Evolutionary conservation across 2,329 filamentous ascomycete species (phyloP).

Genomic region (Fusarium praegraminearum): DNA sequence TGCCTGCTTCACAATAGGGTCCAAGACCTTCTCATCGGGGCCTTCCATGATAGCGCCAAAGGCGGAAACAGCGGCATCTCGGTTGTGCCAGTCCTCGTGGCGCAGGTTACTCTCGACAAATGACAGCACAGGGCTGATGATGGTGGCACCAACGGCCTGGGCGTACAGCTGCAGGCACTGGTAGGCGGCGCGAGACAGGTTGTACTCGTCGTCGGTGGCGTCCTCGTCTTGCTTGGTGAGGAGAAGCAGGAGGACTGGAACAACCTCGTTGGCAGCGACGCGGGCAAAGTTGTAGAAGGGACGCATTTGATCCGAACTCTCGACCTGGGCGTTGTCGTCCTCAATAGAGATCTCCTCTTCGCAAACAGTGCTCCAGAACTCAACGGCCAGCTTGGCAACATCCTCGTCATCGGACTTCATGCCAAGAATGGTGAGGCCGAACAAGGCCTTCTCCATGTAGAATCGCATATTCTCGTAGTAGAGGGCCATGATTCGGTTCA

Average conservation of each 20-base stretch:
- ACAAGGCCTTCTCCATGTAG: slow-evolving; percentile 99
- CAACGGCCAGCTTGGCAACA: slow-evolving; percentile 96
- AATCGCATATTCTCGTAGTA: slow-evolving; percentile 99
- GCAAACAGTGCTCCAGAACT: slow-evolving; percentile 99
- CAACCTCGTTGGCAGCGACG: slow-evolving; percentile 92
- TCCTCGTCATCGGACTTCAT: slow-evolving; percentile 99
- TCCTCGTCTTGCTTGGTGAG: slow-evolving; percentile 99
- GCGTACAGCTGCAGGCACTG: slow-evolving; percentile 96
- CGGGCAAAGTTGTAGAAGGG: slow-evolving; percentile 96
- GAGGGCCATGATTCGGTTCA: slow-evolving; percentile 98
- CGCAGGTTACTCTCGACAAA: slow-evolving; percentile 95
- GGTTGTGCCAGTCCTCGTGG: slow-evolving; percentile 91
- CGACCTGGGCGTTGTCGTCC: slow-evolving; percentile 85
- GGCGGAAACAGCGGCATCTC: slow-evolving; percentile 95
- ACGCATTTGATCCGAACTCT: slow-evolving; percentile 85
- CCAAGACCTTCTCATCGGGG: slow-evolving; percentile 89
- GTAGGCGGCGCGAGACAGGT: slow-evolving; percentile 93
- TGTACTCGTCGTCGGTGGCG: slow-evolving; percentile 96
- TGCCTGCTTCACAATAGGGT: slow-evolving; percentile 95
- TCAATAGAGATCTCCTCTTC: slow-evolving; percentile 99
- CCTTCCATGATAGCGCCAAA: slow-evolving; percentile 99
- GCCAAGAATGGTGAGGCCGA: slow-evolving; percentile 95
- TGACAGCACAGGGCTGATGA: slow-evolving; percentile 86
- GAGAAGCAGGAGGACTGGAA: slow-evolving; percentile 88
- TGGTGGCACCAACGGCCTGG: slow-evolving; percentile 85